Base-by-base conservation (phyloP, 2,329 filamentous ascomycete genomes). In the Curvularia eragrostidis region DNA sequence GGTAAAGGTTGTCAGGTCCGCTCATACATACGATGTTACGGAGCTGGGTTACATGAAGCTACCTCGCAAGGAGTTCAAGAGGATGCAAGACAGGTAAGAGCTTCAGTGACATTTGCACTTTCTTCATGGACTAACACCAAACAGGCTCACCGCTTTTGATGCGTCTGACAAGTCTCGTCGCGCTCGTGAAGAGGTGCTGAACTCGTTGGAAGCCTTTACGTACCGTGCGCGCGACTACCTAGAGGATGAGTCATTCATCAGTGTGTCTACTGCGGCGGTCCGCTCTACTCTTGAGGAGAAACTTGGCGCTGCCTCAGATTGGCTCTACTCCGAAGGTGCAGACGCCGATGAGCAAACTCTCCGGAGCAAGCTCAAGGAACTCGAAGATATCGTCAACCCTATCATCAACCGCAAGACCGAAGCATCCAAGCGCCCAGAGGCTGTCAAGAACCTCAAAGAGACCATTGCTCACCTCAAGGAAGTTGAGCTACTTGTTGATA, bases 141-240 rank as follows among this genome's bases (percentile, higher is more conserved):
- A 1, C 66, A 89, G 91, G 43, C 85, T 99, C 42, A 84, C 87
- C 69, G 89, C 91, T 4, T 98, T 99, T 69, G 92, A 96, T 65
- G 83, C 85, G 24, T 97, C 94, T 2, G 95, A 99, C 77, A 86
- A 85, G 65, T 87, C 89, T 26, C 90, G 93, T 49, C 79, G 87
- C 34, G 82, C 87, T 56, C 87, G 93, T 30, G 93, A 97, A 74
- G 94, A 97, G 75, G 87, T 91, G 1, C 82, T 97, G 56, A 99
- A 98, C 78, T 89, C 91, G 64, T 86, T 99, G n/a, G 95, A 99
- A 78, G 89, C 85, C 12, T 98, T 90, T 77, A 97, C 94, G 13
- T 99, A 99, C 82, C 89, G 88, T 70, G 86, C 91, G 26, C 89
- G 93, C 24, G 93, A 97, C 75, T 83, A 96, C 43, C 82, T 97